These are phyloP conservation scores for Cryptococcus jaspeensis DNA, from an alignment of 1,284 basidiomycete species.

Conservation along the genomic window DNA sequence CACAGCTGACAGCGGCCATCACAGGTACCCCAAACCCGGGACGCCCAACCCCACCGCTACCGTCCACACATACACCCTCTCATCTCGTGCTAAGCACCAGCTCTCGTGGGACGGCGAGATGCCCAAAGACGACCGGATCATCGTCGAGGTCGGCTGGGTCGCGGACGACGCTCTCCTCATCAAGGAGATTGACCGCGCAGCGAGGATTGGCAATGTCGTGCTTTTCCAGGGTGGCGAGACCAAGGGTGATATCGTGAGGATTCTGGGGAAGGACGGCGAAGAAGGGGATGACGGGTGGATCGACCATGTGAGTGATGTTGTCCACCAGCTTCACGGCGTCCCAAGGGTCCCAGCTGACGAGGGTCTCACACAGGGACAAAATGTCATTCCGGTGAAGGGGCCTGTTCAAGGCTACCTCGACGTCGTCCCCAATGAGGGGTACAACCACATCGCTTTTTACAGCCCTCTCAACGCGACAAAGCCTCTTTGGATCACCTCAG, in stretches of 20 bases:
- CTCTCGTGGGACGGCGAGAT: constrained; percentile 68
- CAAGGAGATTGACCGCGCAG: constrained; percentile 82
- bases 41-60: constrained; percentile 83
- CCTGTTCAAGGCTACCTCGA: constrained; percentile 73
- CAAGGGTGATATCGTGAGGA: constrained; percentile 61
- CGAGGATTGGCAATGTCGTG: constrained; percentile 72
- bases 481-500: constrained; percentile 79
- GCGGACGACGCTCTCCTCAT: constrained; percentile 71
- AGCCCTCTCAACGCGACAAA: constrained; percentile 65
- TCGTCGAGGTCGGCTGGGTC: constrained; percentile 84
- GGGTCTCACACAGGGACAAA: constrained; percentile 33
- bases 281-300: constrained; percentile 92
- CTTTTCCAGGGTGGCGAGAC: constrained; percentile 63
- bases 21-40: constrained; percentile 65
- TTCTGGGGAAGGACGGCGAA: constrained; percentile 73
- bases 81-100: constrained; percentile 55
- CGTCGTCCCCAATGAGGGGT: constrained; percentile 79
- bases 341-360: not conserved
- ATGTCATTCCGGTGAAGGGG: constrained; percentile 51
- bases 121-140: constrained; percentile 64
- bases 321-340: too few species aligned
- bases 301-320: constrained; percentile 55
- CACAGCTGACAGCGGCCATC: not conserved
- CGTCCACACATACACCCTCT: constrained; percentile 72
- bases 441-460: constrained; percentile 86